These are phyloP conservation scores for Fraxinus dipetala DNA, from an alignment of 305 asterid genomes.

Conservation along the genomic window DNA sequence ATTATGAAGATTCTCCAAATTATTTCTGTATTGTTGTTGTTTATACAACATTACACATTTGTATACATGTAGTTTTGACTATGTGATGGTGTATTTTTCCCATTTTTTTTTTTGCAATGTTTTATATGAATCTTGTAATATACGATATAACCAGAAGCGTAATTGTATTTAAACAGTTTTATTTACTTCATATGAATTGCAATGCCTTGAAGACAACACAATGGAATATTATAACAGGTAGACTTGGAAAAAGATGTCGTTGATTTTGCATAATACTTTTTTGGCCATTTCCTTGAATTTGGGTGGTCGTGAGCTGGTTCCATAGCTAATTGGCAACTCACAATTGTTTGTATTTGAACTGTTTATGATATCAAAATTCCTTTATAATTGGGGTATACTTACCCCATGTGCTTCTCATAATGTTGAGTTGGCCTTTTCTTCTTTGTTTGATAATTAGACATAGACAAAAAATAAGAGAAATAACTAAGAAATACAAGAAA, in stretches of 20 bases:
- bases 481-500: background rate
- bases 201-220: background rate
- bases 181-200: background rate
- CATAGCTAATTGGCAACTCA: background rate
- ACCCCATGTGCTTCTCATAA: background rate
- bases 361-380: background rate
- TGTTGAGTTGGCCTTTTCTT: background rate
- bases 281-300: background rate
- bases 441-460: conserved; percentile 3
- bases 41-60: background rate
- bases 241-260: background rate
- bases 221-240: background rate
- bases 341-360: background rate
- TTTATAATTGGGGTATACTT: background rate
- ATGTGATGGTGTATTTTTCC: background rate
- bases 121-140: background rate
- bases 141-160: background rate
- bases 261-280: background rate
- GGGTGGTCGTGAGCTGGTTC: background rate
- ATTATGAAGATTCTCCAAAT: background rate
- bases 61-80: background rate
- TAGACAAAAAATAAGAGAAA: background rate
- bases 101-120: background rate
- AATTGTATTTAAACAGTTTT: background rate
- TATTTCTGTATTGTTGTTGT: background rate